phyloP scores from a whole-genome alignment of 2,329 filamentous ascomycete genomes.

The Fusarium lyarnte region DNA sequence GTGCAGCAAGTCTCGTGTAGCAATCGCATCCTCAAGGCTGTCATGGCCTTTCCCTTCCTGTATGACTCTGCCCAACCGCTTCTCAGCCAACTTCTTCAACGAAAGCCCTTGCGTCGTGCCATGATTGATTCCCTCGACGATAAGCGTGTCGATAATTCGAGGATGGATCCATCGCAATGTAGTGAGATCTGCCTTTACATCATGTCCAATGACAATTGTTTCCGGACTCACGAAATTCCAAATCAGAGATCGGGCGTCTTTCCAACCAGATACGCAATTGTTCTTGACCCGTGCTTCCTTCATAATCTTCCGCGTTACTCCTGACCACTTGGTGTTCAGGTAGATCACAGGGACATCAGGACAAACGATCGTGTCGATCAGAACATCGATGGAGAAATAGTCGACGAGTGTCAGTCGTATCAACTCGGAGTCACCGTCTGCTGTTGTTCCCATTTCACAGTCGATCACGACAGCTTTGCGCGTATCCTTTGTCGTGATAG shows the following conservation, averaged over 20 bases:
- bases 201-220: conserved; percentile 61
- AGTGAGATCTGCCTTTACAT: conserved; percentile 26
- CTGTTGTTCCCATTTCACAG: conserved; percentile 64
- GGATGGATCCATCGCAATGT: conserved; percentile 24
- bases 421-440: conserved; percentile 57
- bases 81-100: conserved; percentile 10
- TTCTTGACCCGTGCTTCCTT: conserved; percentile 45
- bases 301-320: conserved; percentile 55
- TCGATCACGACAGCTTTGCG: conserved; percentile 57
- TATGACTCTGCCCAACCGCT: not conserved
- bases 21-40: conserved; percentile 25
- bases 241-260: conserved; percentile 53
- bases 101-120: not conserved
- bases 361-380: conserved; percentile 62
- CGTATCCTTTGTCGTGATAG: not conserved
- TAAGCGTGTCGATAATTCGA: conserved; percentile 13
- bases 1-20: conserved; percentile 19
- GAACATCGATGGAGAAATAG: conserved; percentile 58
- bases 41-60: conserved; percentile 15
- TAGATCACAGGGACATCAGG: conserved; percentile 58
- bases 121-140: not conserved
- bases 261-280: conserved; percentile 53
- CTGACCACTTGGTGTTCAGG: conserved; percentile 61
- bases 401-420: conserved; percentile 62
- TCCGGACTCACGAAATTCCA: conserved; percentile 56